A percentile compares a stretch with the other conserved stretches of the same genome.
phyloP scores from a whole-genome alignment of 1,284 basidiomycete species.

The Trichosporon sp. region DNA sequence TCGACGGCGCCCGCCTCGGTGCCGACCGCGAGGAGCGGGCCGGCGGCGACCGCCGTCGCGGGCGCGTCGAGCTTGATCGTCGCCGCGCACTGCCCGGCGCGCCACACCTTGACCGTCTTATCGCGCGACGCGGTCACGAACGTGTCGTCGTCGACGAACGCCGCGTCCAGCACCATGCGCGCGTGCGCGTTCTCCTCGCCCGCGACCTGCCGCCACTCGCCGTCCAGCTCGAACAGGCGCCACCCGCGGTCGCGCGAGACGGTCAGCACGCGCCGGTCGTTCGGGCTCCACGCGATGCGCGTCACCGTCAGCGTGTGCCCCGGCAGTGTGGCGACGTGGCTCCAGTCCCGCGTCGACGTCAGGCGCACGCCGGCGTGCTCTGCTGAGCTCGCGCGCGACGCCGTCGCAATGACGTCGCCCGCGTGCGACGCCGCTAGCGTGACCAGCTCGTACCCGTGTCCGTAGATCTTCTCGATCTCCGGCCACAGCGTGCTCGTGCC shows the following conservation, averaged over 20 bases:
- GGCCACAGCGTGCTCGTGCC: conserved; percentile 89
- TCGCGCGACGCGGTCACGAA: conserved; percentile 95
- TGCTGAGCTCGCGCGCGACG: conserved; percentile 78
- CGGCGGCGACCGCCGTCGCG: conserved; percentile 44
- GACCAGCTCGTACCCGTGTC: conserved; percentile 94
- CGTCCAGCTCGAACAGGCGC: conserved; percentile 64
- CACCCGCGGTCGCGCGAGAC: conserved; percentile 90
- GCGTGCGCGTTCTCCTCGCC: conserved; percentile 76
- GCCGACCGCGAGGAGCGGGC: conserved; percentile 46
- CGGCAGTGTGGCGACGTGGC: conserved; percentile 54
- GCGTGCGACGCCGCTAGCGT: conserved; percentile 68
- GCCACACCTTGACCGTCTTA: conserved; percentile 65
- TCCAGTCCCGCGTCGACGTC: conserved; percentile 67
- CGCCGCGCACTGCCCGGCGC: background rate
- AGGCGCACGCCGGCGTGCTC: conserved; percentile 88
- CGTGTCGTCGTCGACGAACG: conserved; percentile 65
- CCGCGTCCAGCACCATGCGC: conserved; percentile 92
- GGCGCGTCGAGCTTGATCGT: conserved; percentile 47
- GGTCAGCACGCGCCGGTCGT: conserved; percentile 71
- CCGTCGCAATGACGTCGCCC: conserved; percentile 74
- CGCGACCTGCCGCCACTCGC: conserved; percentile 59
- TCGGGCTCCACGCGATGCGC: conserved; percentile 77
- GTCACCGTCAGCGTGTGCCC: conserved; percentile 91
- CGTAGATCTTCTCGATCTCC: conserved; percentile 93
- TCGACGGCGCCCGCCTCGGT: conserved; percentile 47